Evolutionary conservation across 345 rosid species (phyloP).

Genomic region (Passiflora organensis): DNA sequence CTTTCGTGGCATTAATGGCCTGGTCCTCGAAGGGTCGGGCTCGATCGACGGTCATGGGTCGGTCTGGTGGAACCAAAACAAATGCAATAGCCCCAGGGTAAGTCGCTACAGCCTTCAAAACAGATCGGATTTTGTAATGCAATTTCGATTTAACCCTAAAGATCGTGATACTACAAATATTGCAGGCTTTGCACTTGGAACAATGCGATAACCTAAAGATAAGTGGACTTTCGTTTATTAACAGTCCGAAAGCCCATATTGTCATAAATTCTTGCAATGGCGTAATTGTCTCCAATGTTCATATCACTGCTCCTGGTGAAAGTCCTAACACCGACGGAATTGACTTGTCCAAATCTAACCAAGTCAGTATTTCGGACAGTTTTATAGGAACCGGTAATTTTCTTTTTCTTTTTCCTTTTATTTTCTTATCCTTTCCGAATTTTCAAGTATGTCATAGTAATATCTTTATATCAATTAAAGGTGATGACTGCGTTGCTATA

Average conservation of each 20-base stretch:
- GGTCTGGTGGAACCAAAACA: slow-evolving; percentile 31
- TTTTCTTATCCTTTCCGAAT: neutral
- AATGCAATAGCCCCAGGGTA: neutral
- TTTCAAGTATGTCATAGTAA: neutral
- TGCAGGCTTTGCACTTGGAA: slow-evolving; percentile 22
- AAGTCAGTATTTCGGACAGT: slow-evolving; percentile 11
- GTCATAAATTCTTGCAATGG: neutral
- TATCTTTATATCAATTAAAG: neutral
- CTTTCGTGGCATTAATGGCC: slow-evolving; percentile 17
- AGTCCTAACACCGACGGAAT: slow-evolving; percentile 43
- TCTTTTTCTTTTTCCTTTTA: neutral
- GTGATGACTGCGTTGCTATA: slow-evolving; percentile 11
- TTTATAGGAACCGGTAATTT: slow-evolving; percentile 23
- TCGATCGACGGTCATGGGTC: slow-evolving; percentile 36
- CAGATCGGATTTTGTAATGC: no score
- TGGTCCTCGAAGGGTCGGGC: slow-evolving; percentile 27
- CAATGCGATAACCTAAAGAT: slow-evolving; percentile 8
- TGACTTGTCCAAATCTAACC: slow-evolving; percentile 12
- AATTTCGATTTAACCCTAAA: no score
- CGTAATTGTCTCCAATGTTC: slow-evolving; percentile 9
- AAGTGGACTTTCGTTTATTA: slow-evolving; percentile 13
- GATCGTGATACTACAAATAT: no score
- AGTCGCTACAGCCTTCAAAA: neutral
- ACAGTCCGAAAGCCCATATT: slow-evolving; percentile 26
- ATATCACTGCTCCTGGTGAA: slow-evolving; percentile 21